These are phyloP conservation scores for Glycine soja DNA, from an alignment of 306 rosid genomes.

Conservation along the genomic window DNA sequence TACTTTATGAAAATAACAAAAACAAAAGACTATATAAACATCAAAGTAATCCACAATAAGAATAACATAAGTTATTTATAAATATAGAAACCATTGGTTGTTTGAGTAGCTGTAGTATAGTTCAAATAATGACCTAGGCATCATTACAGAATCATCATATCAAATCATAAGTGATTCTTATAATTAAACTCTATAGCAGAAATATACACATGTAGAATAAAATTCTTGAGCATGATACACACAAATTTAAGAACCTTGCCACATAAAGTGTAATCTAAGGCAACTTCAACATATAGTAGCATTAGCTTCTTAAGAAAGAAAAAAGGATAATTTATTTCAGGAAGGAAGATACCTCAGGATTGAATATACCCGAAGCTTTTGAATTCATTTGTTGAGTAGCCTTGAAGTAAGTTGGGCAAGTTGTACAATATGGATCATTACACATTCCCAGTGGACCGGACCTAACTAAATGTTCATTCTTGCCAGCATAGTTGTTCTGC, in stretches of 20 bases:
- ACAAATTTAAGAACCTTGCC: background rate
- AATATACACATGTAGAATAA: constrained; percentile 11
- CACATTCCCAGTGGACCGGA: constrained; percentile 95
- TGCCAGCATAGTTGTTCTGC: constrained; percentile 52
- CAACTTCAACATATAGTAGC: constrained; percentile 33
- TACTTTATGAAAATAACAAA: background rate
- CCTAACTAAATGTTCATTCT: constrained; percentile 77
- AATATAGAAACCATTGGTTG: background rate
- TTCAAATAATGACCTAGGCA: background rate
- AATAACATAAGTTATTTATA: background rate
- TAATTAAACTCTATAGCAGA: background rate
- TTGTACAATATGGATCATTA: constrained; percentile 88
- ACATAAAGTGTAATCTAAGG: background rate
- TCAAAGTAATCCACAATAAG: background rate
- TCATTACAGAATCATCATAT: constrained; percentile 14
- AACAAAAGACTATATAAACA: background rate
- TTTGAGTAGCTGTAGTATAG: background rate
- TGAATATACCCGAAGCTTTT: constrained; percentile 59
- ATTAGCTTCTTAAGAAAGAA: background rate
- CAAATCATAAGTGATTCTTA: background rate
- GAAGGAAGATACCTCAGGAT: constrained; percentile 56
- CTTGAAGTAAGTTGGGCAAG: constrained; percentile 78
- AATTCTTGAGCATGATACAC: constrained; percentile 13
- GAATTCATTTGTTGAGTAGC: constrained; percentile 55
- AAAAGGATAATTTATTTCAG: constrained; percentile 5